These are phyloP conservation scores for Alternaria angustiovoidea DNA, from an alignment of 2,329 filamentous ascomycete genomes.

Conservation along the genomic window DNA sequence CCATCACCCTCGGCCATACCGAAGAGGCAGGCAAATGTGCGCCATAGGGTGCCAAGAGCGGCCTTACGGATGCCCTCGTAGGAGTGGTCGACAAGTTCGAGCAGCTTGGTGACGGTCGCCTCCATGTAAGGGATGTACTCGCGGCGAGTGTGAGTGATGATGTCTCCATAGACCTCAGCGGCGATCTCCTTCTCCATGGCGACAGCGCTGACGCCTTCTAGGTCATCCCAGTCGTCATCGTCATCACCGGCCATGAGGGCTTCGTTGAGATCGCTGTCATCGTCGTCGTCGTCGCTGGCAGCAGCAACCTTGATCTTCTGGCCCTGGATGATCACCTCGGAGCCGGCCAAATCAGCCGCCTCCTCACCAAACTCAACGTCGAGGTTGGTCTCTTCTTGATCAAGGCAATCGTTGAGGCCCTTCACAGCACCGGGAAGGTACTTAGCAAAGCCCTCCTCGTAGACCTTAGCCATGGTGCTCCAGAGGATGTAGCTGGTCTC, in stretches of 20 bases:
- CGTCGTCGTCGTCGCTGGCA: conserved; percentile 67
- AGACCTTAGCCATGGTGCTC: conserved; percentile 93
- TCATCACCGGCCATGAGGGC: conserved; percentile 72
- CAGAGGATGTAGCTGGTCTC: conserved; percentile 98
- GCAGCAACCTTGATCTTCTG: conserved; percentile 83
- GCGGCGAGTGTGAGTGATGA: conserved; percentile 84
- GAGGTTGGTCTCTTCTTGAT: conserved; percentile 85
- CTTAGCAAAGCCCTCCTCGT: conserved; percentile 81
- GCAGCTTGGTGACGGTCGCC: conserved; percentile 82
- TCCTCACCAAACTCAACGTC: conserved; percentile 79
- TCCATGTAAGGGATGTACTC: conserved; percentile 86
- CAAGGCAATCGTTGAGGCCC: conserved; percentile 82
- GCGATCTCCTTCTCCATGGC: conserved; percentile 98
- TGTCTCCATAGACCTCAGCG: conserved; percentile 90
- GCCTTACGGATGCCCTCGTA: conserved; percentile 96
- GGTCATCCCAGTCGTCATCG: conserved; percentile 84
- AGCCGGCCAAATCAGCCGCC: conserved; percentile 75
- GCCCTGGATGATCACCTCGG: conserved; percentile 79
- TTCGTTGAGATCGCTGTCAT: conserved; percentile 66
- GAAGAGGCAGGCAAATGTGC: conserved; percentile 91
- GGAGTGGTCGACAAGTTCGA: conserved; percentile 82
- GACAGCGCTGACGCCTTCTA: conserved; percentile 84
- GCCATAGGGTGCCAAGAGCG: conserved; percentile 89
- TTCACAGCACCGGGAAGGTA: conserved; percentile 81
- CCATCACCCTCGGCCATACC: conserved; percentile 82